Conservation (phyloP, 2,329 filamentous ascomycete genomes). For the Raffaelea albimanens region DNA sequence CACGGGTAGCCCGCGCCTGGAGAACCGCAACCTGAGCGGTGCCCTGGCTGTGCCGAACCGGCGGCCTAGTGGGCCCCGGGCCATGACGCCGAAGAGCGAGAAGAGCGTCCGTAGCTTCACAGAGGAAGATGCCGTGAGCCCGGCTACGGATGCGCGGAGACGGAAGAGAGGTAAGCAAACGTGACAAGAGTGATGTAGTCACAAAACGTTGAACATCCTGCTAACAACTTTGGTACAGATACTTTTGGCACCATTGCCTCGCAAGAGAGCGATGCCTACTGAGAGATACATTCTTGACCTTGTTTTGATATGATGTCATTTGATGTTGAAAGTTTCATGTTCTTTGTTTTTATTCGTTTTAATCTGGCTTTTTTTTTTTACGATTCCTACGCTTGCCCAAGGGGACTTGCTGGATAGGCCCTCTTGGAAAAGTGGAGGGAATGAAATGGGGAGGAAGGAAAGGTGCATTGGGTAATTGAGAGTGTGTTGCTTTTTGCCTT, state of each 20-base stretch:
- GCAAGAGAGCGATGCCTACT: conserved; percentile 40
- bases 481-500: too few species aligned
- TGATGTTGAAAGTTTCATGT: neutral
- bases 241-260: conserved; percentile 43
- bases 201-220: neutral
- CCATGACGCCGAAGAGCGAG: conserved; percentile 49
- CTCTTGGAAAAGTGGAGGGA: too few species aligned
- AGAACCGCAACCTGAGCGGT: conserved; percentile 48
- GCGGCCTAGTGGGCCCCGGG: conserved; percentile 47
- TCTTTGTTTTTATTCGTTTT: neutral
- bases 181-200: conserved; percentile 44
- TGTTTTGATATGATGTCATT: neutral
- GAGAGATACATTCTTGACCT: neutral
- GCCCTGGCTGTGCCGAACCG: conserved; percentile 42
- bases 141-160: conserved; percentile 32
- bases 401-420: too few species aligned
- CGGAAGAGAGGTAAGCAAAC: conserved; percentile 9
- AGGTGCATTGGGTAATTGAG: too few species aligned
- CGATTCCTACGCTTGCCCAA: too few species aligned
- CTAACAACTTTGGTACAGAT: conserved; percentile 24
- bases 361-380: neutral
- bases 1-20: conserved; percentile 41
- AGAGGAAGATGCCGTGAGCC: conserved; percentile 27
- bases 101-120: conserved; percentile 23
- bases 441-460: too few species aligned